phyloP scores from a whole-genome alignment of 1,284 basidiomycete genomes.

The Mycena citricolor region DNA sequence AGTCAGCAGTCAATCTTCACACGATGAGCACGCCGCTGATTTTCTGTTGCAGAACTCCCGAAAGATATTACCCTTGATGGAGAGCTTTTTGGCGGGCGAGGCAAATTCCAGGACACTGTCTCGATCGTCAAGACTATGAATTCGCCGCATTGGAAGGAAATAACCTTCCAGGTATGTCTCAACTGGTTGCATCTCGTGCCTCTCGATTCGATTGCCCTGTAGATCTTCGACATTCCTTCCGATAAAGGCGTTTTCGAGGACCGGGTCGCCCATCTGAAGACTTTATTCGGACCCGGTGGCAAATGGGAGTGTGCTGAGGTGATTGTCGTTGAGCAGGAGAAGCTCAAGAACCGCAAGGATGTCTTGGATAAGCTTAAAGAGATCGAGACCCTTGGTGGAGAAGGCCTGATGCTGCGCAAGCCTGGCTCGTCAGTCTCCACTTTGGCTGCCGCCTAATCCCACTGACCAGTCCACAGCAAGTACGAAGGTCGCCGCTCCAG shows the following conservation, averaged over 20 bases:
- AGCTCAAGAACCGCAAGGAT: constrained; percentile 48
- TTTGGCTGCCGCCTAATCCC: constrained; percentile 1
- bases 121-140: constrained; percentile 59
- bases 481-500: constrained; percentile 57
- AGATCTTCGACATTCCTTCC: constrained; percentile 71
- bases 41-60: constrained; percentile 46
- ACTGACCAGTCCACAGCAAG: constrained; percentile 30
- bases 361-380: constrained; percentile 55
- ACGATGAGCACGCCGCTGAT: not conserved
- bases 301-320: constrained; percentile 45
- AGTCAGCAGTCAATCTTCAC: constrained; percentile 36
- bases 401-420: constrained; percentile 68
- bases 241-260: constrained; percentile 54
- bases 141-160: constrained; percentile 56
- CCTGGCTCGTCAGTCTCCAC: constrained; percentile 44
- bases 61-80: constrained; percentile 60
- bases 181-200: not conserved
- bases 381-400: constrained; percentile 56
- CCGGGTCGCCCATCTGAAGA: constrained; percentile 47
- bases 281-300: constrained; percentile 48
- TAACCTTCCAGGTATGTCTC: constrained; percentile 58
- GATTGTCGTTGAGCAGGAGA: constrained; percentile 52
- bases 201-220: not conserved
- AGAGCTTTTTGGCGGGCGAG: constrained; percentile 62
- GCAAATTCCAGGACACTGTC: constrained; percentile 57